phyloP scores from a whole-genome alignment of 345 rosid species.

The Salix exigua region DNA sequence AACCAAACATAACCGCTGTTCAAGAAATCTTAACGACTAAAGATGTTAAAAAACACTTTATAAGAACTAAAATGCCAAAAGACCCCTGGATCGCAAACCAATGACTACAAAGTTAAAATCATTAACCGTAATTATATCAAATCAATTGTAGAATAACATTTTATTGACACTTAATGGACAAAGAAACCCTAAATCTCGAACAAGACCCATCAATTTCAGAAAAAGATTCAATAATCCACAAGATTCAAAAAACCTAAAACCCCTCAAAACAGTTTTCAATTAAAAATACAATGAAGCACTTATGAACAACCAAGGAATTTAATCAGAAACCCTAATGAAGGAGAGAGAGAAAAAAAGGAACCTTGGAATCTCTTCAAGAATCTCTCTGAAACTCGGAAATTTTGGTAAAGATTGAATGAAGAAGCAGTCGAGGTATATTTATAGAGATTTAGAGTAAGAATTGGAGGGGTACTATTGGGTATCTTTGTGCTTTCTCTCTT shows the following conservation, averaged over 20 bases:
- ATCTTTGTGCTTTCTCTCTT: conserved; percentile 51
- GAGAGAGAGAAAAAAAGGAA: neutral
- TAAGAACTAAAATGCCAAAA: neutral
- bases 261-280: neutral
- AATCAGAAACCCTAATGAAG: neutral
- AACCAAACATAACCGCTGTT: neutral
- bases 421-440: neutral
- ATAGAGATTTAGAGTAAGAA: neutral
- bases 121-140: neutral
- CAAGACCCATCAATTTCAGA: neutral
- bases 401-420: fast-evolving
- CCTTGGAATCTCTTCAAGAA: conserved; percentile 17
- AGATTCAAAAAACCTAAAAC: neutral
- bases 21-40: neutral
- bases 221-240: neutral
- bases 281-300: neutral
- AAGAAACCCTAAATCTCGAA: neutral
- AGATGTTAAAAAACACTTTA: neutral
- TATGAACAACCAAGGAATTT: neutral
- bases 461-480: conserved; percentile 35
- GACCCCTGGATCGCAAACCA: neutral
- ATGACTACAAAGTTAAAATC: neutral
- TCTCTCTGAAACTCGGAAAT: neutral
- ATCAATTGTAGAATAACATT: neutral
- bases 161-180: neutral